phyloP scores from a whole-genome alignment of 2,329 filamentous ascomycete species.

The Penicillium sp. region DNA sequence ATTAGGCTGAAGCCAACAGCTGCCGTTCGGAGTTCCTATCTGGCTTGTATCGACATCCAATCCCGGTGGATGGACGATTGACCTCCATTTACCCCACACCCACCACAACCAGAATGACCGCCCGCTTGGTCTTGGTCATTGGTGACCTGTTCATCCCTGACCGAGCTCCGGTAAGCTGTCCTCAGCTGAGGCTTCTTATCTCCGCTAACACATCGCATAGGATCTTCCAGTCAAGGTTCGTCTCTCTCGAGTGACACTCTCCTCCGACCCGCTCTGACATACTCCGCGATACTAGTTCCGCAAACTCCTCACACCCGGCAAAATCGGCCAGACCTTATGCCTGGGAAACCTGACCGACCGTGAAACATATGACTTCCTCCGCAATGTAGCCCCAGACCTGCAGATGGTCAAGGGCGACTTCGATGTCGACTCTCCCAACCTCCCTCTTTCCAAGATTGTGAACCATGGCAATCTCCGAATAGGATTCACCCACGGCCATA shows the following conservation, averaged over 20 bases:
- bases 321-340: constrained; percentile 77
- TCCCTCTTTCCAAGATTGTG: constrained; percentile 64
- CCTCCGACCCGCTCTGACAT: constrained; percentile 1
- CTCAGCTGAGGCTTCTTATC: constrained; percentile 15
- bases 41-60: constrained; percentile 1
- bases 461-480: constrained; percentile 66
- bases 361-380: constrained; percentile 74
- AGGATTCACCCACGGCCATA: constrained; percentile 67
- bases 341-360: constrained; percentile 77
- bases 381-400: constrained; percentile 67
- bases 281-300: constrained; percentile 61
- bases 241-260: constrained; percentile 1
- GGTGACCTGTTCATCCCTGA: constrained; percentile 94
- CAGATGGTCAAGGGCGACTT: constrained; percentile 69
- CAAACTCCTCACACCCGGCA: constrained; percentile 76
- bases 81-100: constrained; percentile 14
- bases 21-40: constrained; percentile 5
- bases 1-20: constrained; percentile 10
- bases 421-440: constrained; percentile 63
- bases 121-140: constrained; percentile 85
- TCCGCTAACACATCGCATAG: constrained; percentile 35
- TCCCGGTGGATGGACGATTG: constrained; percentile 30
- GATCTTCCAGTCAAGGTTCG: constrained; percentile 82
- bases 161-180: constrained; percentile 64
- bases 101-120: constrained; percentile 58